phyloP scores from a whole-genome alignment of 805 yeast species.

The Yarrowia keelungensis region DNA sequence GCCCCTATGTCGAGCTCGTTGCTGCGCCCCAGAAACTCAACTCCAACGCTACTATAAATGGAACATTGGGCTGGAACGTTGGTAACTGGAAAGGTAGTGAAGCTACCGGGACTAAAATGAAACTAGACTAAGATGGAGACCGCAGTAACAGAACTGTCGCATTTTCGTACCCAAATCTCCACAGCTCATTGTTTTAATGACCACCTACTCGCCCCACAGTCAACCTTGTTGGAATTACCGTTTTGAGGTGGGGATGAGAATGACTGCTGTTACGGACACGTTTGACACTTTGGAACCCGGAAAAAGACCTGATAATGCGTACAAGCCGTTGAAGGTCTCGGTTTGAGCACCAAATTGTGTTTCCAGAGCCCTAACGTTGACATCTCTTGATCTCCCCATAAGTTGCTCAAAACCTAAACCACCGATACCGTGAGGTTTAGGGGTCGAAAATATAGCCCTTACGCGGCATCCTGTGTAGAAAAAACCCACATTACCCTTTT shows the following conservation, averaged over 20 bases:
- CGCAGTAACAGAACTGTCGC: too few relatives aligned
- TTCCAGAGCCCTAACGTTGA: slow-evolving; percentile 3
- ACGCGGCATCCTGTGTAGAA: not conserved
- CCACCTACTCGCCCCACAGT: not conserved
- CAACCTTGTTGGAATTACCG: slow-evolving; percentile 27
- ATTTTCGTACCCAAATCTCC: not conserved
- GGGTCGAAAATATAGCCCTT: not conserved
- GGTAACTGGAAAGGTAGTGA: too few relatives aligned
- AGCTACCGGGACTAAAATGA: not conserved
- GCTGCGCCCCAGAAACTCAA: slow-evolving; percentile 14
- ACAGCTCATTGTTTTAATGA: too few relatives aligned
- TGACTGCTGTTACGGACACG: not conserved
- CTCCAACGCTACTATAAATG: slow-evolving; percentile 7
- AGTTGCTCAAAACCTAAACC: slow-evolving; percentile 23
- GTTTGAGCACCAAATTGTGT: not conserved
- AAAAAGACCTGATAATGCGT: not conserved
- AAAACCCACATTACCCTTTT: not conserved
- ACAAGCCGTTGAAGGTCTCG: not conserved
- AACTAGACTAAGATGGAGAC: too few relatives aligned
- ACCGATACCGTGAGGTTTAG: not conserved
- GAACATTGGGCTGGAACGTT: not conserved
- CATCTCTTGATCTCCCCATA: not conserved
- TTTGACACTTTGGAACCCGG: not conserved
- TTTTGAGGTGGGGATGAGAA: slow-evolving; percentile 21
- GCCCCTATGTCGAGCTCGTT: not conserved